phyloP scores from a whole-genome alignment of 164 flowering plant species.

The Cinnamomum micranthum region DNA sequence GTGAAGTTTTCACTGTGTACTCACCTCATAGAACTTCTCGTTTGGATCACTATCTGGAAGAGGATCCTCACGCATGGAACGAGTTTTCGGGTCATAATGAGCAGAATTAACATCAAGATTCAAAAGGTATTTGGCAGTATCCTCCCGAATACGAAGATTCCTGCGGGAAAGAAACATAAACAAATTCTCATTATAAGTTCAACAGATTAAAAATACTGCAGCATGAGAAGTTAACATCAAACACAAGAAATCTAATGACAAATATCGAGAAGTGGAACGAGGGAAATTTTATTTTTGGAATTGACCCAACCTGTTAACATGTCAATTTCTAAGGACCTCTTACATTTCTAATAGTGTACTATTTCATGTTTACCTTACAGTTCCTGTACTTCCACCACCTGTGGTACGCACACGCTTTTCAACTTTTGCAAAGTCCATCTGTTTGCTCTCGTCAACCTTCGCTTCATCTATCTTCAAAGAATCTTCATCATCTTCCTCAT shows the following conservation, averaged over 20 bases:
- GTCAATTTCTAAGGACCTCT: not conserved
- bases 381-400: conserved; percentile 98
- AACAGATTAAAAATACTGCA: not conserved
- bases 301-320: not conserved
- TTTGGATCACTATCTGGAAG: conserved; percentile 84
- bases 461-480: conserved; percentile 76
- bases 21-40: conserved; percentile 71
- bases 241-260: not conserved
- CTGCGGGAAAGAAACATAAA: conserved; percentile 22
- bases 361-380: conserved; percentile 54
- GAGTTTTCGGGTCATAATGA: conserved; percentile 83
- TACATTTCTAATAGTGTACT: not conserved
- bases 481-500: conserved; percentile 81
- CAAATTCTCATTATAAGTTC: not conserved
- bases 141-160: conserved; percentile 91
- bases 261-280: not conserved
- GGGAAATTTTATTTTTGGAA: not conserved
- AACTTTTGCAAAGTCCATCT: conserved; percentile 93
- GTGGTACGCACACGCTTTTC: conserved; percentile 99
- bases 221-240: not conserved
- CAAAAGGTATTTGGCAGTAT: conserved; percentile 82
- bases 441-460: conserved; percentile 85
- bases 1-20: conserved; percentile 8
- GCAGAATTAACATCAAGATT: conserved; percentile 91
- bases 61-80: conserved; percentile 95